Conservation (phyloP, 2,329 filamentous ascomycete species). For the Chaetothyriales sp. region DNA sequence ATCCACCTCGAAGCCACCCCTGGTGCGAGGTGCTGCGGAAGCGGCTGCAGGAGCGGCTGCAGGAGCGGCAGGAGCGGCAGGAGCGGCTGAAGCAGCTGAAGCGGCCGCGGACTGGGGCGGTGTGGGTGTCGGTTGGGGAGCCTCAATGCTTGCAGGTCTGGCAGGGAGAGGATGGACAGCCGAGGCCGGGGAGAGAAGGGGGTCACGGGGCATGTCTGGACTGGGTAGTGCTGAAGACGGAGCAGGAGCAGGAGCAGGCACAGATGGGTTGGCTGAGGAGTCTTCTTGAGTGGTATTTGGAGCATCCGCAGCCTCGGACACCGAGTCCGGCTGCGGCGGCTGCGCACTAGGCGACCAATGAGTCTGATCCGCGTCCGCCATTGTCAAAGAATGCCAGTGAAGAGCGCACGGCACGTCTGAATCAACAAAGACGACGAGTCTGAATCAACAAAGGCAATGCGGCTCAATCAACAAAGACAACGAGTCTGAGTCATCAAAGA, state of each 20-base stretch:
- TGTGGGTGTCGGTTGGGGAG: constrained; percentile 5
- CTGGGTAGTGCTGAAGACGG: not conserved
- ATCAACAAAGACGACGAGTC: not conserved
- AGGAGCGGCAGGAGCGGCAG: too few relatives aligned
- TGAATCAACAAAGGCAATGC: too few relatives aligned
- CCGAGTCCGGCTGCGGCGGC: constrained; percentile 23
- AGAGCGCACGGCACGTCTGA: not conserved
- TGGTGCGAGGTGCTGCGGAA: constrained; percentile 21
- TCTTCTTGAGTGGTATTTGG: constrained; percentile 34
- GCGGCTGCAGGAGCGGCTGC: constrained; percentile 31
- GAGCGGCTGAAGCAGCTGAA: too few relatives aligned
- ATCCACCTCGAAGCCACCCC: constrained; percentile 50
- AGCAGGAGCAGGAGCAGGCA: not conserved
- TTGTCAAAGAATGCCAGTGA: not conserved
- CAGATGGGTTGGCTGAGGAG: constrained; percentile 19
- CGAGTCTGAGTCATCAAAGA: not conserved
- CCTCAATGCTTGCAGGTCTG: constrained; percentile 8
- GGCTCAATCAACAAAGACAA: too few relatives aligned
- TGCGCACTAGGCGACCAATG: not conserved
- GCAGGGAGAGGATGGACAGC: constrained; percentile 11
- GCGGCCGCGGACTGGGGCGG: constrained; percentile 27
- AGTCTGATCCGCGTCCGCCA: not conserved
- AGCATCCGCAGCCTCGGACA: constrained; percentile 43
- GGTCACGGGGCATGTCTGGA: constrained; percentile 4
- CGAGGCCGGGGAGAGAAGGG: constrained; percentile 16